Evolutionary conservation across 805 yeast genomes (phyloP).

Genomic region (Saccharomycopsis microspora): DNA sequence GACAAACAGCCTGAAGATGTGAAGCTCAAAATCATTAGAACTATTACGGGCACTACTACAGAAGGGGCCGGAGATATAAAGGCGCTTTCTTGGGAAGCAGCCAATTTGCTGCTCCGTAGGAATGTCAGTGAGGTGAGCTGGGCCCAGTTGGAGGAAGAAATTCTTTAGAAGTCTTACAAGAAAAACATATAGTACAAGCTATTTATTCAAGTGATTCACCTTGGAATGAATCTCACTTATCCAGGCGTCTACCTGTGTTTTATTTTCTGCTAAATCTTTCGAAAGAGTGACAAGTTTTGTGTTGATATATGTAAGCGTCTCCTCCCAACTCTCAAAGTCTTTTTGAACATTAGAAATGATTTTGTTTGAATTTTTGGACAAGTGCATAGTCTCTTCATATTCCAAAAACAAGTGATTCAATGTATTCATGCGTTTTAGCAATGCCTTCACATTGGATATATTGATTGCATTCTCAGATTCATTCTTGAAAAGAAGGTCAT

Average conservation of each 20-base stretch:
- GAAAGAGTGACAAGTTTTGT: conserved; percentile 4
- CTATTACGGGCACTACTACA: conserved; percentile 35
- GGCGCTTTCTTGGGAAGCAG: conserved; percentile 13
- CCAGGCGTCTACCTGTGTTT: conserved; percentile 6
- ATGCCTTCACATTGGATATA: background rate
- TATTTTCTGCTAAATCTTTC: conserved; percentile 1
- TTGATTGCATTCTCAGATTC: background rate
- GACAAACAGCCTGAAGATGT: conserved; percentile 34
- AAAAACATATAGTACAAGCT: no score
- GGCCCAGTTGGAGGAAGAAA: background rate
- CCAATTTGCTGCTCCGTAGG: conserved; percentile 6
- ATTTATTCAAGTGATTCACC: no score
- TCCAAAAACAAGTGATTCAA: conserved; percentile 12
- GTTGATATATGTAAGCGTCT: conserved; percentile 1
- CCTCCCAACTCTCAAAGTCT: conserved; percentile 11
- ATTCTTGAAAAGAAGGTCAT: background rate
- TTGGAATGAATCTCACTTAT: background rate
- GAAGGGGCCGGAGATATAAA: conserved; percentile 1
- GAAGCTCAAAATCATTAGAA: conserved; percentile 40
- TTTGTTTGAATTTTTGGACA: conserved; percentile 5
- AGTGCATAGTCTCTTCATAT: conserved; percentile 5
- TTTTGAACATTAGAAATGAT: background rate
- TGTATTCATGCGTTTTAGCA: conserved; percentile 11
- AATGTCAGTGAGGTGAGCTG: background rate
- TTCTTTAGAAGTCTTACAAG: background rate